phyloP scores from a whole-genome alignment of 768 basidiomycete species.

The Boletus tylopilopsis region DNA sequence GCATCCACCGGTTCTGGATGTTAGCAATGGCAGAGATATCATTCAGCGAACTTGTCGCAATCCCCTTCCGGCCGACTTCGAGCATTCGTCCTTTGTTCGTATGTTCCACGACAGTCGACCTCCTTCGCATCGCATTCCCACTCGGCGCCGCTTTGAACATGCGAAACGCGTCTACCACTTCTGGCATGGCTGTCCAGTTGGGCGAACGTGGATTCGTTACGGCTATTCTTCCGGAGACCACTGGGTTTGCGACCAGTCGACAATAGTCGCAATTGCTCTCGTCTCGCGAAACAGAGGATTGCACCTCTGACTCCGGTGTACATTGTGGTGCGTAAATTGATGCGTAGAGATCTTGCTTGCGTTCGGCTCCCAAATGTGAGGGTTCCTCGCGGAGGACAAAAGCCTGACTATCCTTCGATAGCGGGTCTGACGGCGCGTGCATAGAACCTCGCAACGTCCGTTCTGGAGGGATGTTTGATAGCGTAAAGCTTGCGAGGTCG shows the following conservation, averaged over 20 bases:
- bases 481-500: not conserved
- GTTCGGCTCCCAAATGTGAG: not conserved
- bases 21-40: constrained; percentile 5
- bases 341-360: not conserved
- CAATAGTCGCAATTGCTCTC: not conserved
- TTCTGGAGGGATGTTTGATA: not conserved
- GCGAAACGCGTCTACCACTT: constrained; percentile 14
- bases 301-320: not conserved
- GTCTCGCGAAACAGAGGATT: not conserved
- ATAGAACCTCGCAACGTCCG: constrained; percentile 13
- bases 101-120: constrained; percentile 3
- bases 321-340: constrained; percentile 14
- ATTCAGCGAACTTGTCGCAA: constrained; percentile 15
- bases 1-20: constrained; percentile 5
- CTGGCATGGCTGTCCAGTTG: constrained; percentile 20
- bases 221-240: not conserved
- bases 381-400: no score
- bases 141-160: constrained; percentile 9
- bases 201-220: not conserved
- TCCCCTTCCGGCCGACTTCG: constrained; percentile 15
- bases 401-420: no score
- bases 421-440: constrained; percentile 9
- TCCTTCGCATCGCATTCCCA: constrained; percentile 3
- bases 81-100: constrained; percentile 1
- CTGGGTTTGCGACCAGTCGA: not conserved